Evolutionary conservation across 2,329 filamentous ascomycete genomes (phyloP), one percentile per base, ranked within the genome.

Genomic region (Exophiala xenobiotica): DNA sequence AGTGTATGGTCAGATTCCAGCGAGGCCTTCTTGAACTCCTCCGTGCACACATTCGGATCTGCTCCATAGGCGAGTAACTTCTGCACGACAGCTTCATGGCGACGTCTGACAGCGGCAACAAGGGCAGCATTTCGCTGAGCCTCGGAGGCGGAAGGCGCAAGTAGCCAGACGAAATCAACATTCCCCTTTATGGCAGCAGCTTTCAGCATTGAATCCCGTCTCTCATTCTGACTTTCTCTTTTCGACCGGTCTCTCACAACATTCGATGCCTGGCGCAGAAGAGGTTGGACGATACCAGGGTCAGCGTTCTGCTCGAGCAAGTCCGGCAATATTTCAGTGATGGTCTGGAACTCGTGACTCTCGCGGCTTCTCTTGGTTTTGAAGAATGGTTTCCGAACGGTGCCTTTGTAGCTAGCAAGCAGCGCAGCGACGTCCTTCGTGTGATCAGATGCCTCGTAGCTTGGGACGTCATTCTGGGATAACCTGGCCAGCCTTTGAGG

Each of bases 21-120:
- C 12, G 26, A 37, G 11, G 45, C 45, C 20, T 29, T 27, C 33
- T 12, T 16, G 22, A 48, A 48, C 23, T 48, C 18, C 31, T 39
- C 11, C 16, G 29, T n/a, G 31, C 33, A 48, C 23, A 12, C 12
- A 39, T 37, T 40, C 12, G 45, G 45, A 27, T 48, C 45, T 6
- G 45, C 45, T 27, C 33, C 33, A 41, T 48, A 48, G 23, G 40
- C 27, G 16, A 48, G 37, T 16, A 48, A 27, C 33, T 48, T 48
- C 24, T 16, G 8, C 14, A 39, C 18, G 33, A 48, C 22, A 16
- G n/a, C 18, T 20, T 48, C 24, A 23, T 40, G 33, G 6, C 26
- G 33, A 8, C 19, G 14, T n/a, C n/a, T 19, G 16, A 48, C 16
- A 11, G 45, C 45, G 19, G 33, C 14, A 20, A 9, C n/a, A n/a